phyloP scores from a whole-genome alignment of 2,329 filamentous ascomycete species.

The Pestalotiopsis sp. region DNA sequence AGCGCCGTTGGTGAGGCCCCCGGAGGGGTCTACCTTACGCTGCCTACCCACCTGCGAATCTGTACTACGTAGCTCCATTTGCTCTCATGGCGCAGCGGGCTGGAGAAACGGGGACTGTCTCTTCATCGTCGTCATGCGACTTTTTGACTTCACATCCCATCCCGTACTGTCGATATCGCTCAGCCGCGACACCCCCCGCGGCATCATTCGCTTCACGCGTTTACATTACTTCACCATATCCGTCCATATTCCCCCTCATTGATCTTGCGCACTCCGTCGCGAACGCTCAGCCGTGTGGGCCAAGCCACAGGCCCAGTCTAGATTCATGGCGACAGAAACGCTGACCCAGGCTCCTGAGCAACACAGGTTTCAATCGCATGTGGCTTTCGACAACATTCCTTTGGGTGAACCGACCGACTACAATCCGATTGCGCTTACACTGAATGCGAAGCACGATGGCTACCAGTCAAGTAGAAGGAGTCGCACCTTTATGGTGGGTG shows the following conservation, averaged over 20 bases:
- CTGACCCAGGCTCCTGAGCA: constrained; percentile 34
- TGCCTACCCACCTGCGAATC: not conserved
- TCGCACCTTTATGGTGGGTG: constrained; percentile 86
- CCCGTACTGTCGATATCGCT: not conserved
- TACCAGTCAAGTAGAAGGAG: constrained; percentile 81
- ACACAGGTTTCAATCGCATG: constrained; percentile 60
- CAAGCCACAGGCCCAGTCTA: not conserved
- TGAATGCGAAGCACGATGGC: constrained; percentile 84
- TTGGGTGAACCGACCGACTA: constrained; percentile 60
- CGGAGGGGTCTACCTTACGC: constrained; percentile 3
- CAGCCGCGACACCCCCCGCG: not conserved
- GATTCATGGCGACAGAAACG: constrained; percentile 33
- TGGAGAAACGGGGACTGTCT: not conserved
- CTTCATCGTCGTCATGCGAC: constrained; percentile 2
- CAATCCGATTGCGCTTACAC: constrained; percentile 71
- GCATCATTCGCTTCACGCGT: not conserved
- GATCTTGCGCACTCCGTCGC: not conserved
- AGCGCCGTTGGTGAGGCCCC: not conserved
- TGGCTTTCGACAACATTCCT: constrained; percentile 63
- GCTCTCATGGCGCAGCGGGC: not conserved
- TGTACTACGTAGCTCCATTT: not conserved
- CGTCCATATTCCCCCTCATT: not conserved
- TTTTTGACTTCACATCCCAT: not conserved
- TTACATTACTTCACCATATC: not conserved
- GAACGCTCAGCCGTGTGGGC: not conserved